phyloP scores from a whole-genome alignment of 2,329 filamentous ascomycete genomes.

The Alternaria ethzedia region DNA sequence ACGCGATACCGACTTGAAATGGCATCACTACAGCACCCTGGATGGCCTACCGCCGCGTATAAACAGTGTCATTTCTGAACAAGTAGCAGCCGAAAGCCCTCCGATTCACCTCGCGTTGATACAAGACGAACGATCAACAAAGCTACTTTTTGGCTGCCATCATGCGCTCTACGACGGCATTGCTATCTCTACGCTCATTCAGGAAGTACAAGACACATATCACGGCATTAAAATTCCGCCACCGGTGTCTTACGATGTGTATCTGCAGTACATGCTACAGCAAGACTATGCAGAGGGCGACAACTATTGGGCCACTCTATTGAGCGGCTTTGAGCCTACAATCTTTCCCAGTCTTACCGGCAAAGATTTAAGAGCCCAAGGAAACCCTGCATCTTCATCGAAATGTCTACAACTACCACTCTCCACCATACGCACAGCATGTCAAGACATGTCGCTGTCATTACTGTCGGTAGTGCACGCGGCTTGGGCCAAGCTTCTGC shows the following conservation, averaged over 20 bases:
- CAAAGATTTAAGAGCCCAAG: neutral
- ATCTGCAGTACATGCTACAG: constrained; percentile 65
- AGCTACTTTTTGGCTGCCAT: constrained; percentile 65
- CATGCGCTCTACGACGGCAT: constrained; percentile 89
- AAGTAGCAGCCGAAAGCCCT: constrained; percentile 48
- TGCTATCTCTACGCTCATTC: constrained; percentile 72
- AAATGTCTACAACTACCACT: constrained; percentile 28
- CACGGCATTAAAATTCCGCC: constrained; percentile 55
- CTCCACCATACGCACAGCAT: constrained; percentile 25
- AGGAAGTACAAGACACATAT: constrained; percentile 71
- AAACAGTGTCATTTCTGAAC: constrained; percentile 54
- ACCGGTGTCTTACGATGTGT: constrained; percentile 65
- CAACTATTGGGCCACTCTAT: constrained; percentile 68
- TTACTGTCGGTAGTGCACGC: constrained; percentile 74
- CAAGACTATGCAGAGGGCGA: constrained; percentile 59
- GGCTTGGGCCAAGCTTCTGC: constrained; percentile 72
- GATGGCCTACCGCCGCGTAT: constrained; percentile 51
- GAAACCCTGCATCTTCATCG: constrained; percentile 33
- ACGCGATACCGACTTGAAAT: constrained; percentile 52
- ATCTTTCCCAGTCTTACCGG: constrained; percentile 48
- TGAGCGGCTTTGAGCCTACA: constrained; percentile 60
- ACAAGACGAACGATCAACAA: constrained; percentile 23
- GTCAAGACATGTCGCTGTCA: constrained; percentile 39
- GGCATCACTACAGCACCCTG: constrained; percentile 38
- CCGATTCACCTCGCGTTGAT: constrained; percentile 47